Percentiles rank a stretch among this genome's conserved stretches.
Evolutionary conservation across 257 asterid genomes (phyloP).

Genomic region (Nicotiana tomentosiformis): DNA sequence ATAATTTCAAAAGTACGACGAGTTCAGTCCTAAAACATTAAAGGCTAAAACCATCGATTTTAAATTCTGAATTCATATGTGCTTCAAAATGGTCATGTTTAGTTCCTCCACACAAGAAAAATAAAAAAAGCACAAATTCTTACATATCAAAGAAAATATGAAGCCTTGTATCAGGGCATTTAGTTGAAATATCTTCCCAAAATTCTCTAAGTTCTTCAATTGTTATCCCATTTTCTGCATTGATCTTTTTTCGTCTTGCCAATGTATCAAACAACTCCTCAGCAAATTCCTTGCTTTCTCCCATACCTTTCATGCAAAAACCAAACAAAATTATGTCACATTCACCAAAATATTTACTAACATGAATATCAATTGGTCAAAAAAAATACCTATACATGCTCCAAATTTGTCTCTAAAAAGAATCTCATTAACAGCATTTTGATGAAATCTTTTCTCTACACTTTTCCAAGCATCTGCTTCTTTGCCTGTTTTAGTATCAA

Average conservation of each 20-base stretch:
- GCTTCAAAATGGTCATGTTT: background rate
- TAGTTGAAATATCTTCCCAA: conserved; percentile 77
- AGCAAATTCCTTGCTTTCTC: conserved; percentile 82
- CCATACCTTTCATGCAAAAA: conserved; percentile 53
- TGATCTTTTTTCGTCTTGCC: conserved; percentile 57
- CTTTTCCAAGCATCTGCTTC: conserved; percentile 75
- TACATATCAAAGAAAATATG: conserved; percentile 95
- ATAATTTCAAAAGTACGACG: background rate
- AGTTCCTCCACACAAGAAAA: background rate
- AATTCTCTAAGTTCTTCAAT: conserved; percentile 39
- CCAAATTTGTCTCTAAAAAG: conserved; percentile 75
- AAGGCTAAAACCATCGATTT: background rate
- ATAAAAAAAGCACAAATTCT: conserved; percentile 7
- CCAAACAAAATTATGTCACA: background rate
- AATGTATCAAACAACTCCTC: conserved; percentile 72
- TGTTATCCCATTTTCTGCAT: conserved; percentile 50
- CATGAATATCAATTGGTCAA: background rate
- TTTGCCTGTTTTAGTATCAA: conserved; percentile 60
- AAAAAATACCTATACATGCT: conserved; percentile 64
- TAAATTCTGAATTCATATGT: background rate
- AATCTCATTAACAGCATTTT: conserved; percentile 36
- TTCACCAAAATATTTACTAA: background rate
- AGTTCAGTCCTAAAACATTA: background rate
- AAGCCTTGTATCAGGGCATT: conserved; percentile 68
- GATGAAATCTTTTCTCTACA: conserved; percentile 52